Percentiles rank a stretch among this genome's conserved stretches.
Evolutionary conservation across 352 stramenopile species (phyloP).

Genomic region (Phytophthora colocasiae): DNA sequence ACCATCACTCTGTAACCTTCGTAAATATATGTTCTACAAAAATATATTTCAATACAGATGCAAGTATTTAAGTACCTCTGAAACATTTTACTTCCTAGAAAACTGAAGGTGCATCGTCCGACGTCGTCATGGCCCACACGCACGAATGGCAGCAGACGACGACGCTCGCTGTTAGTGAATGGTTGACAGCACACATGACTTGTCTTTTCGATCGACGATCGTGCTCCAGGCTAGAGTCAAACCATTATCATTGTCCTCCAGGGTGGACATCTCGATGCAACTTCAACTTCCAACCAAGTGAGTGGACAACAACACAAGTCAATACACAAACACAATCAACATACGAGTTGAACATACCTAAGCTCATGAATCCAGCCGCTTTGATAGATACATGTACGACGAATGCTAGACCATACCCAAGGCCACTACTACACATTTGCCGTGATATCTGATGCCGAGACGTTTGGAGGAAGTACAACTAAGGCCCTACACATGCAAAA

Average conservation of each 20-base stretch:
- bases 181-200: neutral
- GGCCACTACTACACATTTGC: too few relatives aligned
- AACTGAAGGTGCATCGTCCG: too few relatives aligned
- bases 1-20: neutral
- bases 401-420: slow-evolving; percentile 1
- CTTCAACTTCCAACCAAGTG: slow-evolving; percentile 23
- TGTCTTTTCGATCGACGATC: too few relatives aligned
- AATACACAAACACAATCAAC: slow-evolving; percentile 3
- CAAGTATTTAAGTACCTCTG: neutral
- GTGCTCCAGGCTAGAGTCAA: neutral
- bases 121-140: neutral
- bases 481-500: slow-evolving; percentile 18
- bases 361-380: too few relatives aligned
- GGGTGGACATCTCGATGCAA: slow-evolving; percentile 5
- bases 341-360: neutral
- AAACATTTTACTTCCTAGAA: too few relatives aligned
- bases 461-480: slow-evolving; percentile 21
- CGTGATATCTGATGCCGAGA: slow-evolving; percentile 27
- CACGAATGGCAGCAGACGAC: slow-evolving; percentile 8
- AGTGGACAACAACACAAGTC: neutral
- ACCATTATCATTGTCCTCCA: slow-evolving; percentile 30
- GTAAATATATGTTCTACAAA: neutral
- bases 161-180: slow-evolving; percentile 10
- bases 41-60: too few relatives aligned
- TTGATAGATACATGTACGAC: neutral